Evolutionary conservation across 257 asterid genomes (phyloP), one percentile per base, ranked within the genome.

Genomic region (Rehmannia glutinosa): DNA sequence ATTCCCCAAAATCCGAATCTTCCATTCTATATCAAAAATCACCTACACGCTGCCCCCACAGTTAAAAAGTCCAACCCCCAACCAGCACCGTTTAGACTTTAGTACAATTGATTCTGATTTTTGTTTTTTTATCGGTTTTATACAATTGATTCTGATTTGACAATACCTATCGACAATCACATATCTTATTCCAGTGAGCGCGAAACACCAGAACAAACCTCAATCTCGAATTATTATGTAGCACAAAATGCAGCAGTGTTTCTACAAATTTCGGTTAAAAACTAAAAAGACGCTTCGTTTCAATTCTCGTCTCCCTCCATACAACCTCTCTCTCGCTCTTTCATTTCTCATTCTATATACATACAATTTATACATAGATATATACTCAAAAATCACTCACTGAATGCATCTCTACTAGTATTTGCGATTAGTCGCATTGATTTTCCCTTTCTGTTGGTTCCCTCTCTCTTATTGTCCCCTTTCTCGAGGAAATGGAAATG

Each of bases 401-500:
- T 62, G 23, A 15, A 79, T 75, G 78, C 55, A 66, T 73, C 64
- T 73, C 66, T 58, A 49, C 11, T n/a, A n/a, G n/a, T n/a, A n/a
- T n/a, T 38, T 50, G 63, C 62, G 65, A 67, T 33, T 16, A 19
- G 19, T 30, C 50, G 54, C 36, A 38, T 58, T 23, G 72, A 16
- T 64, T 68, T 54, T 50, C 46, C 35, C 32, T 0, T 54, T 53
- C 16, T 4, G 32, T 21, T n/a, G 16, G 35, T 25, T n/a, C 32
- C 10, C 24, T 69, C 49, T 43, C 62, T 11, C 9, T 20, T n/a
- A 25, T 42, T 19, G 4, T 9, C 59, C 66, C 19, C n/a, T 56
- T 25, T 45, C 3, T 53, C 62, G 55, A 8, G 73, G 73, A 75
- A 53, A 84, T 87, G 88, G 81, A 83, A 65, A 81, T 81, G 82